Percentiles rank a stretch among this genome's conserved stretches.
These are phyloP conservation scores for Nakazawaea siamensis DNA, from an alignment of 805 yeast species.

Conservation along the genomic window DNA sequence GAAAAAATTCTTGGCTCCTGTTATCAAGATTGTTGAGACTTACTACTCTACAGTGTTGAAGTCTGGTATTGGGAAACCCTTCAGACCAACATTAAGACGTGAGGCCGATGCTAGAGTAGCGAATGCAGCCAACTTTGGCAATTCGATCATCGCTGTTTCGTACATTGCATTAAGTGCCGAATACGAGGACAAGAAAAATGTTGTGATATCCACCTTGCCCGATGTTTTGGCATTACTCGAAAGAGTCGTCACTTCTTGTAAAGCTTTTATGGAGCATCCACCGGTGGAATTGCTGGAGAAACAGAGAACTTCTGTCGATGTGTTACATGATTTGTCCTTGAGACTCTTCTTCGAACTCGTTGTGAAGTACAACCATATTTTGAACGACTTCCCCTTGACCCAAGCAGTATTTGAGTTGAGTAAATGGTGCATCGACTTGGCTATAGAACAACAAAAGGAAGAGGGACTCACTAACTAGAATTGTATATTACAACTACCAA, in stretches of 20 bases:
- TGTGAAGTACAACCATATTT: conserved; percentile 49
- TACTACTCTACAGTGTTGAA: conserved; percentile 19
- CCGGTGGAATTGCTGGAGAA: conserved; percentile 15
- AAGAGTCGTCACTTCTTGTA: conserved; percentile 46
- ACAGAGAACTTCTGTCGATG: conserved; percentile 35
- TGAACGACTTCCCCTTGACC: conserved; percentile 57
- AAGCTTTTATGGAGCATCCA: conserved; percentile 34
- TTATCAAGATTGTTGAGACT: conserved; percentile 1
- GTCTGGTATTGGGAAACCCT: conserved; percentile 25
- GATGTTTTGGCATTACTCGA: conserved; percentile 55
- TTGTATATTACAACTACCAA: background rate
- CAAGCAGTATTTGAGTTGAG: conserved; percentile 61
- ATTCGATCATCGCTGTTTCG: conserved; percentile 54
- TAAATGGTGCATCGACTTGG: conserved; percentile 64
- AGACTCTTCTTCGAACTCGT: conserved; percentile 59
- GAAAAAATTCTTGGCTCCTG: conserved; percentile 2
- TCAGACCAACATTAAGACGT: conserved; percentile 31
- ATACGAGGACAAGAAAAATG: conserved; percentile 53
- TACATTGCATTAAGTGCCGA: conserved; percentile 51
- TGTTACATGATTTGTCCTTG: conserved; percentile 57
- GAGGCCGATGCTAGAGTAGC: conserved; percentile 56
- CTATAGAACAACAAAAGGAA: conserved; percentile 40
- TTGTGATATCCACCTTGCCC: conserved; percentile 45
- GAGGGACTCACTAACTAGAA: too few species aligned
- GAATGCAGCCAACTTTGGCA: conserved; percentile 51